Evolutionary conservation across 805 yeast genomes (phyloP).

Genomic region (Pichia pseudocactophila): DNA sequence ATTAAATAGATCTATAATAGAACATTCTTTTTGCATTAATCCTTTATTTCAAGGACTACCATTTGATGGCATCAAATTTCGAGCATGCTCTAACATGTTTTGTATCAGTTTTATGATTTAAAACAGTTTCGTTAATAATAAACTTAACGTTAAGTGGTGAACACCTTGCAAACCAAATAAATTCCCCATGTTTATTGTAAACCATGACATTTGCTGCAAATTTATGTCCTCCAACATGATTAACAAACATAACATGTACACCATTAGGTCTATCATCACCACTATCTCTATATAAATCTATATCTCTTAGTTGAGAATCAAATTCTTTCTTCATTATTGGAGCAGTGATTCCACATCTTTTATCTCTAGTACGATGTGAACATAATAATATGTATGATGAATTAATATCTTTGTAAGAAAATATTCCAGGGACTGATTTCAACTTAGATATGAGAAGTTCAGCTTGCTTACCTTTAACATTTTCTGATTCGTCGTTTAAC

Average conservation of each 20-base stretch:
- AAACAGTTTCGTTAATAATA: conserved; percentile 66
- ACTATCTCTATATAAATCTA: conserved; percentile 63
- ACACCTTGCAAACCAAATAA: conserved; percentile 84
- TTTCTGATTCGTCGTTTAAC: conserved; percentile 21
- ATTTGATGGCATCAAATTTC: conserved; percentile 43
- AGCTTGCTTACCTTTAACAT: conserved; percentile 15
- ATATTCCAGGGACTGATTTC: conserved; percentile 23
- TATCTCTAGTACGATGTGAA: conserved; percentile 87
- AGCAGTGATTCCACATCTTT: conserved; percentile 89
- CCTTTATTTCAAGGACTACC: conserved; percentile 30
- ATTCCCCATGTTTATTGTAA: conserved; percentile 63
- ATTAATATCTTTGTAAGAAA: conserved; percentile 31
- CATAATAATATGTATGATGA: conserved; percentile 61
- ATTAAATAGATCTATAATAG: not conserved
- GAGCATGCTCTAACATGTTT: conserved; percentile 54
- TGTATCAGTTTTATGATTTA: conserved; percentile 63
- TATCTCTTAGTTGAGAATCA: conserved; percentile 61
- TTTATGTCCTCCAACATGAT: conserved; percentile 96
- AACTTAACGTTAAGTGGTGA: conserved; percentile 67
- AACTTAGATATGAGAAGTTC: conserved; percentile 8
- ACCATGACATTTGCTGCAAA: conserved; percentile 83
- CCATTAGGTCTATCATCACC: conserved; percentile 74
- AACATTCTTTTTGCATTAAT: no score
- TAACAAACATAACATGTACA: conserved; percentile 57
- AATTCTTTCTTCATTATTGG: conserved; percentile 79